Percentiles rank a stretch among this genome's conserved stretches.
These are phyloP conservation scores for Pythium dissotocum DNA, from an alignment of 352 stramenopile genomes.

Conservation along the genomic window DNA sequence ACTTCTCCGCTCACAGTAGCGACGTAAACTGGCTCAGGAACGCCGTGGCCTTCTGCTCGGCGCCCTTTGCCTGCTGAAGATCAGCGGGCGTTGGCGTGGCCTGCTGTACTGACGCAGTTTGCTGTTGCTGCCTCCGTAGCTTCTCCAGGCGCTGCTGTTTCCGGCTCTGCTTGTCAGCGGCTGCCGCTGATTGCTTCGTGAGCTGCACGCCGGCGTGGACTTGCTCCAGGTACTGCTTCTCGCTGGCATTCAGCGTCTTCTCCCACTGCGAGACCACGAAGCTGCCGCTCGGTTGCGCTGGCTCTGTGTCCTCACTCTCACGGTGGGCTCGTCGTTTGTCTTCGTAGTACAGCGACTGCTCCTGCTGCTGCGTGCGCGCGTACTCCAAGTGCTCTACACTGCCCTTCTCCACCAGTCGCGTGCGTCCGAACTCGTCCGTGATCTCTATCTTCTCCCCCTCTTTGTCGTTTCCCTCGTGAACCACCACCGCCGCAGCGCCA, in stretches of 20 bases:
- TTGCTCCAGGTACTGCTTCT: constrained; percentile 68
- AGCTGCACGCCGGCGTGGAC: constrained; percentile 55
- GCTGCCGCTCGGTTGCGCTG: constrained; percentile 28
- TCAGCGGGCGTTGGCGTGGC: neutral
- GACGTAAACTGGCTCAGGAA: constrained; percentile 62
- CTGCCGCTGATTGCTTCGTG: constrained; percentile 38
- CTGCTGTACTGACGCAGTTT: neutral
- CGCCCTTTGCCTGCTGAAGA: constrained; percentile 30
- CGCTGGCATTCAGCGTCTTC: constrained; percentile 55
- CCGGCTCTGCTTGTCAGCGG: constrained; percentile 42
- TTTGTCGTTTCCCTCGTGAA: neutral
- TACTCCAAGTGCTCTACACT: constrained; percentile 39
- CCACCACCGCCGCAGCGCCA: constrained; percentile 26
- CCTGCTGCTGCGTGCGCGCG: constrained; percentile 18
- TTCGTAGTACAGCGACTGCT: constrained; percentile 22
- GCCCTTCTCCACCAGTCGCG: constrained; percentile 38
- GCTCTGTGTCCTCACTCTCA: neutral
- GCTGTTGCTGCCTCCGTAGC: constrained; percentile 45
- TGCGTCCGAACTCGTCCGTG: constrained; percentile 64
- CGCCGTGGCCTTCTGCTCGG: constrained; percentile 50
- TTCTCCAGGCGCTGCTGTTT: constrained; percentile 72
- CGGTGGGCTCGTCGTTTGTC: constrained; percentile 16
- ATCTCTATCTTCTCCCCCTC: constrained; percentile 36
- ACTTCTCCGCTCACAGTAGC: neutral
- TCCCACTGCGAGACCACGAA: constrained; percentile 87